These are phyloP conservation scores for Kluyveromyces wickerhamii DNA, from an alignment of 805 yeast species.

Conservation along the genomic window DNA sequence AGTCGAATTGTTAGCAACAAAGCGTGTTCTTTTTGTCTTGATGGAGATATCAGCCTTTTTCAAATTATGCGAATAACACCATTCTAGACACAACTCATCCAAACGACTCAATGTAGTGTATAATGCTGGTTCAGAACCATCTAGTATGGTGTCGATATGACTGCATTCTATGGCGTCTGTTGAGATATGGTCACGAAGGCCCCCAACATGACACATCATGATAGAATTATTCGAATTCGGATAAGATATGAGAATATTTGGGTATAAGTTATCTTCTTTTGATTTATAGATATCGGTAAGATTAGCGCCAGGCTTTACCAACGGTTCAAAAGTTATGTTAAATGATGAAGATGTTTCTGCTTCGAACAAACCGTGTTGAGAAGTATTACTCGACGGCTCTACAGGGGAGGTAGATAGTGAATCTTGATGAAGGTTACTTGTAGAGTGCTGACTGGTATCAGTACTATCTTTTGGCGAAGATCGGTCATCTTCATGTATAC, in stretches of 20 bases:
- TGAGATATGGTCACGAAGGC: conserved; percentile 23
- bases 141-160: not conserved
- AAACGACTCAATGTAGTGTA: conserved; percentile 8
- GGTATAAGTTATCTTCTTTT: conserved; percentile 14
- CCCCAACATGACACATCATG: conserved; percentile 28
- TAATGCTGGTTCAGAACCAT: conserved; percentile 1
- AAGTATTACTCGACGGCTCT: not conserved
- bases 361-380: conserved; percentile 2
- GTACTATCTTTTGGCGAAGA: conserved; percentile 12
- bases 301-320: conserved; percentile 1
- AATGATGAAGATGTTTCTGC: conserved; percentile 6
- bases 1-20: conserved; percentile 11
- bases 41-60: conserved; percentile 10
- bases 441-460: conserved; percentile 1
- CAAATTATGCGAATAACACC: conserved; percentile 20
- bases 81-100: conserved; percentile 22
- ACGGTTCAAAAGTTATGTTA: not conserved
- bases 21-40: conserved; percentile 22
- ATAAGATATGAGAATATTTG: conserved; percentile 13
- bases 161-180: conserved; percentile 11
- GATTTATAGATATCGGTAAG: not conserved
- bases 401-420: not conserved
- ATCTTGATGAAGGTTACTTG: not conserved
- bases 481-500: conserved; percentile 6
- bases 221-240: conserved; percentile 11